Evolutionary conservation across 2,329 filamentous ascomycete species (phyloP).

Genomic region (Fusarium stilboides): DNA sequence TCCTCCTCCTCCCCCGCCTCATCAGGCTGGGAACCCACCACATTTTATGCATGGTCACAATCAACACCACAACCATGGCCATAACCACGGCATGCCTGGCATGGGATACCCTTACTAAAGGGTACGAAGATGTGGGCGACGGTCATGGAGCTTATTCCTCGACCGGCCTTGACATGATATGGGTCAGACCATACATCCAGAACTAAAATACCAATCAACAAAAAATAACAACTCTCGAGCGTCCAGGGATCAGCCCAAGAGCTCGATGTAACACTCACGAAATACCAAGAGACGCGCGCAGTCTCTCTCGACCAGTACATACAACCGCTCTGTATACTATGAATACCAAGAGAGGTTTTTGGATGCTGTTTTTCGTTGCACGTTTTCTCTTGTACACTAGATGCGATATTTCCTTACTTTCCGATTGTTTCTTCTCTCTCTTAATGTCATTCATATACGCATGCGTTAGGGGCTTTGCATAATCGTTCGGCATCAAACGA

Average conservation of each 20-base stretch:
- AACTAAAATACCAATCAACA: conserved; percentile 9
- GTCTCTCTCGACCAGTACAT: conserved; percentile 40
- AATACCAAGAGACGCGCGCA: conserved; percentile 12
- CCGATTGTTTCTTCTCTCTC: conserved; percentile 4
- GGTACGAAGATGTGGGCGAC: conserved; percentile 17
- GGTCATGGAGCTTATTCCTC: neutral
- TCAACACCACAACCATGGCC: conserved; percentile 28
- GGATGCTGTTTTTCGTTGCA: conserved; percentile 36
- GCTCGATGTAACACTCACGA: conserved; percentile 37
- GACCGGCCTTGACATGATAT: neutral
- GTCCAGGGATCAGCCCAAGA: neutral
- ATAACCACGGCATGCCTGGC: conserved; percentile 46
- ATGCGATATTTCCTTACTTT: conserved; percentile 26
- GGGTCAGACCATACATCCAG: neutral
- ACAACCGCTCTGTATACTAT: conserved; percentile 47
- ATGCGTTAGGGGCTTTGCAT: conserved; percentile 38
- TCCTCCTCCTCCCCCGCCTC: conserved; percentile 43
- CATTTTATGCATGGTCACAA: conserved; percentile 46
- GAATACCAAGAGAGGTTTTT: conserved; percentile 45
- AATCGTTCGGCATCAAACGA: conserved; percentile 36
- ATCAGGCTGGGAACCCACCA: conserved; percentile 40
- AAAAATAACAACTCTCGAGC: conserved; percentile 20
- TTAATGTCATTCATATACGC: conserved; percentile 28
- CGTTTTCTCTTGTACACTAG: conserved; percentile 47
- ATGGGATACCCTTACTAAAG: conserved; percentile 50